Percentiles rank a stretch among this genome's conserved stretches.
Conservation (phyloP, 225 moss, liverwort and hornwort genomes). For the Antitrichia curtipendula region DNA sequence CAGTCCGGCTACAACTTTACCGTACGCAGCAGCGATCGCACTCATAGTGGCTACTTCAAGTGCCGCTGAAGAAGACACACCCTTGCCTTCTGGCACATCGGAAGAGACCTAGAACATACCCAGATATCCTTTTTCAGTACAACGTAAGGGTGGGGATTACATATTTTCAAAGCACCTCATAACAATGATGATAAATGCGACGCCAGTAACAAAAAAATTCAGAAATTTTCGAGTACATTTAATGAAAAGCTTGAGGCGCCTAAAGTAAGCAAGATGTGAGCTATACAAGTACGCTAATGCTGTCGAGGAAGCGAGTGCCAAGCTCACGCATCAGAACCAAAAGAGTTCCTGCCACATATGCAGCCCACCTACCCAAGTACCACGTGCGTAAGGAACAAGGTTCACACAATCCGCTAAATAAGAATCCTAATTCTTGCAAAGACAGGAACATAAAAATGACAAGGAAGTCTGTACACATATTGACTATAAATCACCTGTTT, state of each 20-base stretch:
- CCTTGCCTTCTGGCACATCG: constrained; percentile 93
- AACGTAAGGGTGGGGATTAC: background rate
- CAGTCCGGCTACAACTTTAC: constrained; percentile 4
- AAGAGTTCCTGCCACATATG: constrained; percentile 83
- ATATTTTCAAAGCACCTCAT: background rate
- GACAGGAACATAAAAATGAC: background rate
- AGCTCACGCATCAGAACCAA: constrained; percentile 80
- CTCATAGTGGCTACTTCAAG: constrained; percentile 95
- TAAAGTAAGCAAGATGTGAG: background rate
- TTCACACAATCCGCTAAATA: background rate
- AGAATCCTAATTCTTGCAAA: background rate
- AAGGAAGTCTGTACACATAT: background rate
- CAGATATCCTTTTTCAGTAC: background rate
- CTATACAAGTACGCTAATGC: constrained; percentile 77
- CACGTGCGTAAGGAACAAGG: background rate
- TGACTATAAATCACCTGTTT: background rate
- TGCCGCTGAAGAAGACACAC: constrained; percentile 94
- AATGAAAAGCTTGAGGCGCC: background rate
- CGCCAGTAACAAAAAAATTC: background rate
- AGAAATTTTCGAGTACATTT: background rate
- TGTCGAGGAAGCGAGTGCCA: constrained; percentile 57
- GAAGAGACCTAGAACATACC: constrained; percentile 41
- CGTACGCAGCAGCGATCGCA: constrained; percentile 72
- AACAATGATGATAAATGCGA: background rate
- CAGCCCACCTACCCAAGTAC: constrained; percentile 62